Conservation (phyloP, 140 eudicot genomes). For the Eryngium alpinum region DNA sequence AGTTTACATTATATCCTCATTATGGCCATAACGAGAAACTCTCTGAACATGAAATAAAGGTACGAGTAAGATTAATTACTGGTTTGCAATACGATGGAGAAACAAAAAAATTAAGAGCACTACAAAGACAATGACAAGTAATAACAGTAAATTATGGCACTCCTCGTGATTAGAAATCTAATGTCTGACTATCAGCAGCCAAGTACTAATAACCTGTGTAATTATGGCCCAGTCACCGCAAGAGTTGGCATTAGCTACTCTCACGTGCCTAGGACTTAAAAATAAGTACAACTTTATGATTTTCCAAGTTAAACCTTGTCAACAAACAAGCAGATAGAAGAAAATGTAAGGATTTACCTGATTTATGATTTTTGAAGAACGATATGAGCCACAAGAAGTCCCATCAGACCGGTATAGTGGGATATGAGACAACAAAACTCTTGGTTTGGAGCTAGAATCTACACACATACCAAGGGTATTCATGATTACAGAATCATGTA, state of each 20-base stretch:
- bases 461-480: constrained; percentile 14
- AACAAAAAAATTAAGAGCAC: constrained; percentile 2
- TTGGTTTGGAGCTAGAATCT: constrained; percentile 47
- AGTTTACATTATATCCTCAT: constrained; percentile 56
- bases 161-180: background rate
- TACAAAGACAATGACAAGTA: constrained; percentile 1
- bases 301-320: background rate
- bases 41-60: constrained; percentile 54
- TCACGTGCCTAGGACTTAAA: background rate
- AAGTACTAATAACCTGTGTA: background rate
- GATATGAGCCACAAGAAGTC: constrained; percentile 87
- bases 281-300: background rate
- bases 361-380: constrained; percentile 67
- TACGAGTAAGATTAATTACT: constrained; percentile 18
- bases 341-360: constrained; percentile 42
- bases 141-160: background rate
- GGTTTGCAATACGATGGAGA: constrained; percentile 2
- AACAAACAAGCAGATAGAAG: background rate
- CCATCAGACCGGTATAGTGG: constrained; percentile 79
- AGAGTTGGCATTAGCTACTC: background rate
- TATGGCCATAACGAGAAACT: constrained; percentile 36
- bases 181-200: background rate
- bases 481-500: constrained; percentile 1
- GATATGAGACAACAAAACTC: constrained; percentile 81
- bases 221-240: background rate